These are phyloP conservation scores for Leccinum olivaceopallidum DNA, from an alignment of 768 basidiomycete genomes.

Conservation along the genomic window DNA sequence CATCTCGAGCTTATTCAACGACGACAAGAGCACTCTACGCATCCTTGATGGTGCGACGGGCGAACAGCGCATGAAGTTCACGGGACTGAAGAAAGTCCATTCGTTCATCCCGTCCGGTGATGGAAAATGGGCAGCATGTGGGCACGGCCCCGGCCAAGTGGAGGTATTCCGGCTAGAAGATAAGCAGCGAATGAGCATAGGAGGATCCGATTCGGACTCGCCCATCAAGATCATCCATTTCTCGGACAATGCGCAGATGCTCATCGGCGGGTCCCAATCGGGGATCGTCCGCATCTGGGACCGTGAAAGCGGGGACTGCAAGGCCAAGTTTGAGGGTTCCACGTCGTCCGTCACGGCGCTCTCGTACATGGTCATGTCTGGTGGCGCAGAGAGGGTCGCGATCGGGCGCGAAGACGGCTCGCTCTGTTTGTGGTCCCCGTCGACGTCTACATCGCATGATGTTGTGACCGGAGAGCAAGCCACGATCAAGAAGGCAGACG, in stretches of 20 bases:
- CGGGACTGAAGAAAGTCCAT: slow-evolving; percentile 11
- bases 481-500: background rate
- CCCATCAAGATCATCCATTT: slow-evolving; percentile 12
- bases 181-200: background rate
- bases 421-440: slow-evolving; percentile 18
- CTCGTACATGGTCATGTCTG: slow-evolving; percentile 1
- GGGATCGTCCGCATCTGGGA: slow-evolving; percentile 25
- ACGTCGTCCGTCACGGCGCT: slow-evolving; percentile 21
- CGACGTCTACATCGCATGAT: slow-evolving; percentile 15
- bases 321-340: slow-evolving; percentile 3
- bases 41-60: slow-evolving; percentile 15
- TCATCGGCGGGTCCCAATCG: slow-evolving; percentile 22
- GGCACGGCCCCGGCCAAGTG: slow-evolving; percentile 3
- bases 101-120: slow-evolving; percentile 4
- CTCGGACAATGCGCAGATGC: slow-evolving; percentile 13
- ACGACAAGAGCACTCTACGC: slow-evolving; percentile 10
- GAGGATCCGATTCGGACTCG: background rate
- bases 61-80: slow-evolving; percentile 7
- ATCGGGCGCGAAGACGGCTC: slow-evolving; percentile 24
- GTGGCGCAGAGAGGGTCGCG: slow-evolving; percentile 3
- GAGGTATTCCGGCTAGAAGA: slow-evolving; percentile 4
- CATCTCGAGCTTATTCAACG: background rate
- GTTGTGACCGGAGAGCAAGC: slow-evolving; percentile 6
- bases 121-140: slow-evolving; percentile 13
- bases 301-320: slow-evolving; percentile 12